Conservation (phyloP, 2,329 filamentous ascomycete species). For the Penicillium capsulatum region DNA sequence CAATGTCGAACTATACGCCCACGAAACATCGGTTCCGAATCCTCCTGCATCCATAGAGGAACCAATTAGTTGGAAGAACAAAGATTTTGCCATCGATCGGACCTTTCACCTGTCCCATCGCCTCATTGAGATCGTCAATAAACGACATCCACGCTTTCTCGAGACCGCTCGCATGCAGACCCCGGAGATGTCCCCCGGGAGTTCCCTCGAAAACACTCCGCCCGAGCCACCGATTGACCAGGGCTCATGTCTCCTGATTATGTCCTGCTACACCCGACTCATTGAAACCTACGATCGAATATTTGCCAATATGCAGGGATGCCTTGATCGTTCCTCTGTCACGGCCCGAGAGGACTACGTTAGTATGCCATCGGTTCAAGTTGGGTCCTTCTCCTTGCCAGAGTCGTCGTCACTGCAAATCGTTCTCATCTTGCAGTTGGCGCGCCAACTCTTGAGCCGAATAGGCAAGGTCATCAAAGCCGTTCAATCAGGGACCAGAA, state of each 20-base stretch:
- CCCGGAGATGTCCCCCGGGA: neutral
- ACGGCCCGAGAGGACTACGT: neutral
- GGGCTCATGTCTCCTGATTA: neutral
- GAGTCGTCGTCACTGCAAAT: neutral
- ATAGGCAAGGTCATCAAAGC: neutral
- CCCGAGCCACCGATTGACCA: neutral
- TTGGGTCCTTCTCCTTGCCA: neutral
- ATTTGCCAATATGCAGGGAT: neutral
- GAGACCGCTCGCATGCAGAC: neutral
- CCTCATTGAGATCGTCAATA: neutral
- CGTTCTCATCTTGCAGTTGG: neutral
- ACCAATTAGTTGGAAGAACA: neutral
- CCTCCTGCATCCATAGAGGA: neutral
- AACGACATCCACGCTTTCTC: neutral
- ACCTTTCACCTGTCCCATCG: neutral
- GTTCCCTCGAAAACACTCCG: neutral
- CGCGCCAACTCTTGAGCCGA: neutral
- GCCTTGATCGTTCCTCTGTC: neutral
- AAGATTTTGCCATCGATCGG: neutral
- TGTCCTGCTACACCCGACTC: neutral
- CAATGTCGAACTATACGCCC: neutral
- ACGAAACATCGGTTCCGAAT: neutral
- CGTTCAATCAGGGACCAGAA: neutral
- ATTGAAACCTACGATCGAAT: neutral
- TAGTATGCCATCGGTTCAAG: neutral